Evolutionary conservation across 768 basidiomycete genomes (phyloP).

Genomic region (Paxillus ammoniavirescens): DNA sequence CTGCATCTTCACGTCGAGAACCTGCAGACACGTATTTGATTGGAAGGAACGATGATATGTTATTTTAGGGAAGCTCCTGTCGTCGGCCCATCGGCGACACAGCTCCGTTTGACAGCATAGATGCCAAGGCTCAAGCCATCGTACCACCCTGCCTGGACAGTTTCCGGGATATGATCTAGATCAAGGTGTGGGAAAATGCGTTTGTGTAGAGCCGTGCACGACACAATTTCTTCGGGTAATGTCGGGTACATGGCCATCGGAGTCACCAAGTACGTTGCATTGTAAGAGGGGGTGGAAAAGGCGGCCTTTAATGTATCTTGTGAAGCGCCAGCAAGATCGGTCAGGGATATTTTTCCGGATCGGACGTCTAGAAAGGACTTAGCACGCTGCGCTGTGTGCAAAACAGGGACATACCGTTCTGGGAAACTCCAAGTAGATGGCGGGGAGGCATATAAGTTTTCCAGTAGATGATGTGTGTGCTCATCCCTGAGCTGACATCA

Average conservation of each 20-base stretch:
- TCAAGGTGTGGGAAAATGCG: constrained; percentile 38
- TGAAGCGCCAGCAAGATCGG: constrained; percentile 31
- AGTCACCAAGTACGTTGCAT: constrained; percentile 28
- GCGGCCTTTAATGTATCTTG: constrained; percentile 13
- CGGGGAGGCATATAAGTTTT: constrained; percentile 41
- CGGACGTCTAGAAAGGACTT: constrained; percentile 20
- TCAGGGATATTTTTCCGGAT: constrained; percentile 19
- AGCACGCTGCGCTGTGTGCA: neutral
- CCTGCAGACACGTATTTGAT: neutral
- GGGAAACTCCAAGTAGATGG: constrained; percentile 31
- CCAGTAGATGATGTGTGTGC: constrained; percentile 33
- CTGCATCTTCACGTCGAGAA: neutral
- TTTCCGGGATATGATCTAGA: constrained; percentile 36
- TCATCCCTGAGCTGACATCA: neutral
- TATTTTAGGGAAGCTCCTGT: constrained; percentile 4
- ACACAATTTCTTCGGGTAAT: constrained; percentile 14
- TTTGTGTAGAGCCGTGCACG: constrained; percentile 23
- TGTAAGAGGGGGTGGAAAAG: constrained; percentile 10
- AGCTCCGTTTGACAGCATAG: constrained; percentile 21
- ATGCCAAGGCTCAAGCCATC: constrained; percentile 35
- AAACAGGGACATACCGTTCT: constrained; percentile 16
- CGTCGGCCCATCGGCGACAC: neutral
- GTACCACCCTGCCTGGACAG: constrained; percentile 24
- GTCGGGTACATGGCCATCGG: constrained; percentile 27
- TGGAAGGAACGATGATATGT: neutral